Conservation (phyloP, 352 stramenopile genomes). For the Blastocystis sp. region DNA sequence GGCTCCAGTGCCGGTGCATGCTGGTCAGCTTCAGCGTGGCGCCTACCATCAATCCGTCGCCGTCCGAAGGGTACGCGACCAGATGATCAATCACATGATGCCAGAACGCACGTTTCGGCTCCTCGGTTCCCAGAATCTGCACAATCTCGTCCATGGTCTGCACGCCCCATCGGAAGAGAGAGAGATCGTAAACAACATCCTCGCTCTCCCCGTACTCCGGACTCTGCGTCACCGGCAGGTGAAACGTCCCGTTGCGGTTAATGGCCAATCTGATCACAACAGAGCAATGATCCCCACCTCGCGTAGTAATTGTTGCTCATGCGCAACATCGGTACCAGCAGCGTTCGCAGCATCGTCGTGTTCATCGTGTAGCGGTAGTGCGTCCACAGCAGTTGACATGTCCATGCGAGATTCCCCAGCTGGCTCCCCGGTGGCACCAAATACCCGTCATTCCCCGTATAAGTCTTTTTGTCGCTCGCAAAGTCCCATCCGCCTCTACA, state of each 20-base stretch:
- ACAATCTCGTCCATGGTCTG: constrained; percentile 22
- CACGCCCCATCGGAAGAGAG: constrained; percentile 23
- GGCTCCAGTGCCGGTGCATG: constrained; percentile 40
- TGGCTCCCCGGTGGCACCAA: constrained; percentile 2
- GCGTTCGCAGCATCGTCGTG: neutral
- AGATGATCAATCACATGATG: constrained; percentile 34
- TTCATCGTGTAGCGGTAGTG: constrained; percentile 36
- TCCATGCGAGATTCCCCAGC: constrained; percentile 35
- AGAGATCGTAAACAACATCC: constrained; percentile 8
- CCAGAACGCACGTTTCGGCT: neutral
- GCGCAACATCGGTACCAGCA: constrained; percentile 1
- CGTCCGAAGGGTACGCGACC: neutral
- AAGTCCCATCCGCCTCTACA: constrained; percentile 41
- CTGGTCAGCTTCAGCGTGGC: constrained; percentile 1
- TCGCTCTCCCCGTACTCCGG: constrained; percentile 30
- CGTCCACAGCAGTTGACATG: neutral
- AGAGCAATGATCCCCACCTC: neutral
- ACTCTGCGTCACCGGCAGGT: constrained; percentile 9
- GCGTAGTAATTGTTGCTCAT: constrained; percentile 33
- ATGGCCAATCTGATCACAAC: neutral
- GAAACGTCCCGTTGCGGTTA: neutral
- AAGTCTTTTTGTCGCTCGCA: constrained; percentile 6
- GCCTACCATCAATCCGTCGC: constrained; percentile 21
- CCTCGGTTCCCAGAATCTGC: neutral
- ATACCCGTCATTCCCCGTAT: neutral